These are phyloP conservation scores for Saccharomyces kudriavzevii DNA, from an alignment of 805 yeast genomes.

Conservation along the genomic window DNA sequence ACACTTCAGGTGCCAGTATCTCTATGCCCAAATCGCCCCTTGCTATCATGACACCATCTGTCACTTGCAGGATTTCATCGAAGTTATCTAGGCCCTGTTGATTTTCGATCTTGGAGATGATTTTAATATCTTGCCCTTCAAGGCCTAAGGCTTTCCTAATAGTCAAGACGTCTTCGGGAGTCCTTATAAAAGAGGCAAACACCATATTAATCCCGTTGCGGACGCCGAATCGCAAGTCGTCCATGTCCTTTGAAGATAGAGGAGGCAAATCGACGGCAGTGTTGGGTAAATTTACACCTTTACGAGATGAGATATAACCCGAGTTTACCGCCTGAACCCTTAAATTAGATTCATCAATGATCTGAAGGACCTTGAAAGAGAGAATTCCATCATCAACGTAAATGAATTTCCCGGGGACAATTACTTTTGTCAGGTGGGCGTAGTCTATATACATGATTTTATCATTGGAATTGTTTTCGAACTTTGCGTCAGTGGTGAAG, in stretches of 20 bases:
- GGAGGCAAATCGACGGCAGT: constrained; percentile 99
- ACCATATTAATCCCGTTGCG: constrained; percentile 96
- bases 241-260: constrained; percentile 89
- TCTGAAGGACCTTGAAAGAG: constrained; percentile 84
- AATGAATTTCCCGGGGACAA: constrained; percentile 78
- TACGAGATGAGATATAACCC: constrained; percentile 93
- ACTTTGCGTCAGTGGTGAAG: constrained; percentile 84
- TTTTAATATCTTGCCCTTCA: constrained; percentile 92
- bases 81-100: constrained; percentile 99
- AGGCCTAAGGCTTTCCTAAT: constrained; percentile 94
- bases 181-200: constrained; percentile 96
- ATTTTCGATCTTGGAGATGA: constrained; percentile 95
- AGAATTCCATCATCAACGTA: constrained; percentile 97
- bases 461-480: constrained; percentile 64
- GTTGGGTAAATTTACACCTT: constrained; percentile 98
- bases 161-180: constrained; percentile 79
- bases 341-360: constrained; percentile 70
- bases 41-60: constrained; percentile 99
- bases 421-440: constrained; percentile 92
- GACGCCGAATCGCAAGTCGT: constrained; percentile 90
- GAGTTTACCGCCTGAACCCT: constrained; percentile 86
- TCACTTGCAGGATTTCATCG: constrained; percentile 86
- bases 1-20: constrained; percentile 98
- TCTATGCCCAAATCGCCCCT: constrained; percentile 99
- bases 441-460: constrained; percentile 84